phyloP scores from a whole-genome alignment of 108 stramenopile genomes.

The Pinguiococcus pyrenoidosus region DNA sequence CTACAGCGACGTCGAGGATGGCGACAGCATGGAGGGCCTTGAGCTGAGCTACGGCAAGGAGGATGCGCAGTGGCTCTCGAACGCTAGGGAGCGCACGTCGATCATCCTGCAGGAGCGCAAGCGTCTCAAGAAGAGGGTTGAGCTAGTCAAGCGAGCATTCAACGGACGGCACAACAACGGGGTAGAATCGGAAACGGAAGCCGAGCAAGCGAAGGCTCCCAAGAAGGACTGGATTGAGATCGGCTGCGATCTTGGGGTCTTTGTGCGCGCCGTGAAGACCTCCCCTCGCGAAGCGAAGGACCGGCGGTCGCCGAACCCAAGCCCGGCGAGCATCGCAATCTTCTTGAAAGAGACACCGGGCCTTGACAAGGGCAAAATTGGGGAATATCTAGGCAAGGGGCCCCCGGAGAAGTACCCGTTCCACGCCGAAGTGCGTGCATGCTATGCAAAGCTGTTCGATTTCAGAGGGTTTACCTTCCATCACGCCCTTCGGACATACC shows the following conservation, averaged over 20 bases:
- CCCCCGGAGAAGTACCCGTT: conserved; percentile 75
- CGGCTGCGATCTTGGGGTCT: not conserved
- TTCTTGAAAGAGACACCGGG: conserved; percentile 66
- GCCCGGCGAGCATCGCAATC: conserved; percentile 43
- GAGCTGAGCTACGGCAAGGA: not conserved
- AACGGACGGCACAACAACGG: conserved; percentile 62
- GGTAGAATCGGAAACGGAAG: conserved; percentile 46
- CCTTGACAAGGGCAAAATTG: conserved; percentile 71
- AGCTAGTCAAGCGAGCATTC: conserved; percentile 53
- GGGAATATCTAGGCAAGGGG: conserved; percentile 76
- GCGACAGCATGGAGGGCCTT: not conserved
- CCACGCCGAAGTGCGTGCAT: conserved; percentile 51
- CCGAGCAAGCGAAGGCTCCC: not conserved
- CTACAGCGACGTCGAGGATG: not conserved
- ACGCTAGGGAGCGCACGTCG: conserved; percentile 25
- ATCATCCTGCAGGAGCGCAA: conserved; percentile 59
- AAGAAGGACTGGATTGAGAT: not conserved
- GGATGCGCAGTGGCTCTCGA: conserved; percentile 29
- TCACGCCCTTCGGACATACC: conserved; percentile 59
- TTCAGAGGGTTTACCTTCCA: conserved; percentile 58
- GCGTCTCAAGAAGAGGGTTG: conserved; percentile 55
- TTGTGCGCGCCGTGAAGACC: not conserved
- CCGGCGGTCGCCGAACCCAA: conserved; percentile 29
- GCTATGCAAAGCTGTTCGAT: conserved; percentile 55
- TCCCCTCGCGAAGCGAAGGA: conserved; percentile 33